A percentile compares a stretch with the other conserved stretches of the same genome.
Conservation (phyloP, 148 eudicot species). For the Cornus kousa region DNA sequence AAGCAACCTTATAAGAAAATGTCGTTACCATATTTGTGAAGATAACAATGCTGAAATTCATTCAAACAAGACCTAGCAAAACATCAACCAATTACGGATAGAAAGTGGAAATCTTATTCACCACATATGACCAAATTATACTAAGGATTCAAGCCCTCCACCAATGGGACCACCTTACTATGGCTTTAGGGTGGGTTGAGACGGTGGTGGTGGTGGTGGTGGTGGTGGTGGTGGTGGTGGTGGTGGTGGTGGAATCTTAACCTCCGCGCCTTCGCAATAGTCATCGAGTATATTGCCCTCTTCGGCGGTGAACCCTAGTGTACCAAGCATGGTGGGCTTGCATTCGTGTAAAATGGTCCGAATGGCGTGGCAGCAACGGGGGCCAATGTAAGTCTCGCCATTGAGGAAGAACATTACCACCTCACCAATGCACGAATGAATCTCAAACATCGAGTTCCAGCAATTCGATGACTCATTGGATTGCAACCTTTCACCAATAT, state of each 20-base stretch:
- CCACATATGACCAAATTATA: not conserved
- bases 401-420: slow-evolving; percentile 2
- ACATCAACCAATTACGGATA: no score
- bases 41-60: no score
- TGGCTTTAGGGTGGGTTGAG: not conserved
- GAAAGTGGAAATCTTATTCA: not conserved
- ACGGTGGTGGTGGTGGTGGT: not conserved
- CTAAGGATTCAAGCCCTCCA: not conserved
- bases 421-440: slow-evolving; percentile 3
- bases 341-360: not conserved
- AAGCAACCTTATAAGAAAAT: no score
- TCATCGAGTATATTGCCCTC: not conserved
- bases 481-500: not conserved
- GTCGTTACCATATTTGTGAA: no score
- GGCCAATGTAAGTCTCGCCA: not conserved
- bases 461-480: not conserved
- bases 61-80: no score
- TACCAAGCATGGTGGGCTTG: not conserved
- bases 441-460: slow-evolving; percentile 3
- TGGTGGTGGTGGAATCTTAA: not conserved
- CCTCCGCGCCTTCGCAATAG: slow-evolving; percentile 4
- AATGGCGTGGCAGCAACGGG: not conserved
- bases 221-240: not conserved
- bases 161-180: not conserved
- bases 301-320: not conserved